phyloP scores from a whole-genome alignment of 306 rosid species.

The Medicago arabica region DNA sequence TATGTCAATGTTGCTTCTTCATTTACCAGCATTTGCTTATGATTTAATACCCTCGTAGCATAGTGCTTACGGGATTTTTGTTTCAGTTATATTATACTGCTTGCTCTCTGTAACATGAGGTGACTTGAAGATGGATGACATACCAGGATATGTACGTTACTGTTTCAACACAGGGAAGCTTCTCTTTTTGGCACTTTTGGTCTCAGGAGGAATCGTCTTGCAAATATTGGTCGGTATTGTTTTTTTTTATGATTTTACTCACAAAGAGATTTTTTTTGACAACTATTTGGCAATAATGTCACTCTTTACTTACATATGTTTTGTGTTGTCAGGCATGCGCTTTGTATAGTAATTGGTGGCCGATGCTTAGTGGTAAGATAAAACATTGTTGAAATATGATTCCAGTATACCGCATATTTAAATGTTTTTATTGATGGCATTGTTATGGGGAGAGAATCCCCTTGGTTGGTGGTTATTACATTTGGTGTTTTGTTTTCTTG shows the following conservation, averaged over 20 bases:
- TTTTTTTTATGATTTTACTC: slow-evolving; percentile 21
- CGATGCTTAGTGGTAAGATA: slow-evolving; percentile 85
- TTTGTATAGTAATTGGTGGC: slow-evolving; percentile 96
- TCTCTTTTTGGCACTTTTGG: slow-evolving; percentile 80
- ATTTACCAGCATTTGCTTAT: neutral
- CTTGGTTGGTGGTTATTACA: slow-evolving; percentile 1
- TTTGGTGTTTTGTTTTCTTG: slow-evolving; percentile 46
- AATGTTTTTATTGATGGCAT: neutral
- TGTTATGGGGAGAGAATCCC: neutral
- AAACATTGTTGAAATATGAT: slow-evolving; percentile 17
- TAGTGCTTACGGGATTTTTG: slow-evolving; percentile 13
- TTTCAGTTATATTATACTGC: slow-evolving; percentile 51
- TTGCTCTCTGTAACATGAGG: slow-evolving; percentile 56
- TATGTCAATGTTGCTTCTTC: slow-evolving; percentile 11
- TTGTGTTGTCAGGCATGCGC: slow-evolving; percentile 86
- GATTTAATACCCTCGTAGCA: slow-evolving; percentile 10
- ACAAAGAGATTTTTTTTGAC: slow-evolving; percentile 17
- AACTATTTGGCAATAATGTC: slow-evolving; percentile 1
- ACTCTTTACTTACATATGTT: slow-evolving; percentile 36
- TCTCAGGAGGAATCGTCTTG: slow-evolving; percentile 82
- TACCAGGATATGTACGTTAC: slow-evolving; percentile 70
- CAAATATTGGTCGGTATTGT: slow-evolving; percentile 81
- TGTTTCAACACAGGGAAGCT: slow-evolving; percentile 80
- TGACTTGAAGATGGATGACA: slow-evolving; percentile 75
- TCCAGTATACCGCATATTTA: slow-evolving; percentile 4